Base-by-base conservation (phyloP, 2,329 filamentous ascomycete genomes). In the Colletotrichum theobromicola region DNA sequence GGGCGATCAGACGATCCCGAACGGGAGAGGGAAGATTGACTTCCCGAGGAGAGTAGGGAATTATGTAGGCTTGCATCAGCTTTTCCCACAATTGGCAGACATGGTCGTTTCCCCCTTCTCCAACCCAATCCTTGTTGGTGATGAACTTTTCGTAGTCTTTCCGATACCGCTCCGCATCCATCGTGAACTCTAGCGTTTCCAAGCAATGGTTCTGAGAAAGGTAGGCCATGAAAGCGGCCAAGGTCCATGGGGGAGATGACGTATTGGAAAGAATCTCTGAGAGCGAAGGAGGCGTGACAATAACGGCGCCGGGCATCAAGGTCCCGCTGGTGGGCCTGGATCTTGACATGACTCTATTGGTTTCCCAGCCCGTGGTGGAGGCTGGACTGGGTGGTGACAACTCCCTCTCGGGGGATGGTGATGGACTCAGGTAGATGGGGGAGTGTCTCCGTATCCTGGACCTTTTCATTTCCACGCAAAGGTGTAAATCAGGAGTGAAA, bases 131-230 rank as follows among this genome's bases (percentile, higher is more conserved):
- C 74, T 86, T 83, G 18, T 86, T 85, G 58, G 80, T 77, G 21
- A 84, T 80, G 46, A 87, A 82, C 73, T 90, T 85, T 28, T 83
- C 80, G 78, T 90, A 87, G 70, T 91, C 90, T 72, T 91, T 85
- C 67, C 92, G 90, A 82, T 98, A 99, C 75, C 95, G 91, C 72
- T 95, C 94, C 26, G 96, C 94, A 82, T 98, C 97, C 89, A 98
- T 93, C 53, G 96, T 98, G 83, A 99, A 99, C 82, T 98, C 97
- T 50, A 99, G 88, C 2, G 96, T 98, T 84, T 99, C 97, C 77
- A 98, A 88, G 82, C 97, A 99, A 84, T 98, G 96, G 80, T 98
- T 98, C 81, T 98, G 96, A 1, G 96, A 98, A 5, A 98, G 90
- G 81, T 98, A 98, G 70, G 96, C 96, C 92, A 97, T 98, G 84